phyloP scores from a whole-genome alignment of 1,139 yeast species.

The Candida tropicalis region DNA sequence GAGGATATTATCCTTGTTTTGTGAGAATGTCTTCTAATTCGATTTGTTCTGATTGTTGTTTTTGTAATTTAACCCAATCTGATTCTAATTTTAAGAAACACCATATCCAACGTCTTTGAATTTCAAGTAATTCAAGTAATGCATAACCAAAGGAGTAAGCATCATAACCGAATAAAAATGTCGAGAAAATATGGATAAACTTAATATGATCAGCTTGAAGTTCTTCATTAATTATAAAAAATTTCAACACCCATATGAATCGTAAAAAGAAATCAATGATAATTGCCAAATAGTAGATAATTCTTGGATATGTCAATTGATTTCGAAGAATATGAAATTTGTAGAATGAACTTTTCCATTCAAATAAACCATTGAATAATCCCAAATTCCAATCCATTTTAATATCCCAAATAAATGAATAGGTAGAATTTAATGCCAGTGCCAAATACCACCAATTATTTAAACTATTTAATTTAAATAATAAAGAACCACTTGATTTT shows the following conservation, averaged over 20 bases:
- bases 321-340: slow-evolving; percentile 12
- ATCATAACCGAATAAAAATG: slow-evolving; percentile 44
- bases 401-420: slow-evolving; percentile 87
- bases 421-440: slow-evolving; percentile 66
- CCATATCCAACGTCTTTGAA: slow-evolving; percentile 88
- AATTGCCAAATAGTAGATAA: slow-evolving; percentile 56
- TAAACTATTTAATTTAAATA: slow-evolving; percentile 16
- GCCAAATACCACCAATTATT: slow-evolving; percentile 53
- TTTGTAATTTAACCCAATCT: slow-evolving; percentile 55
- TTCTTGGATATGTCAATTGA: slow-evolving; percentile 11
- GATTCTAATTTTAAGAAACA: slow-evolving; percentile 80
- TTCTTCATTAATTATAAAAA: slow-evolving; percentile 35
- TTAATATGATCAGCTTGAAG: slow-evolving; percentile 15
- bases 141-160: slow-evolving; percentile 63
- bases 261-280: slow-evolving; percentile 63
- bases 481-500: slow-evolving; percentile 15
- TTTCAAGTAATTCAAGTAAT: slow-evolving; percentile 68
- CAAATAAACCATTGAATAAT: slow-evolving; percentile 38
- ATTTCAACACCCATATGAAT: slow-evolving; percentile 73
- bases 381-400: slow-evolving; percentile 85
- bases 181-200: slow-evolving; percentile 23
- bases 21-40: slow-evolving; percentile 18
- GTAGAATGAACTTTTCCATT: slow-evolving; percentile 7
- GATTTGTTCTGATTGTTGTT: slow-evolving; percentile 23
- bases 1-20: slow-evolving; percentile 4